phyloP scores from a whole-genome alignment of 441 rosid genomes.

The Omphalea diandra region DNA sequence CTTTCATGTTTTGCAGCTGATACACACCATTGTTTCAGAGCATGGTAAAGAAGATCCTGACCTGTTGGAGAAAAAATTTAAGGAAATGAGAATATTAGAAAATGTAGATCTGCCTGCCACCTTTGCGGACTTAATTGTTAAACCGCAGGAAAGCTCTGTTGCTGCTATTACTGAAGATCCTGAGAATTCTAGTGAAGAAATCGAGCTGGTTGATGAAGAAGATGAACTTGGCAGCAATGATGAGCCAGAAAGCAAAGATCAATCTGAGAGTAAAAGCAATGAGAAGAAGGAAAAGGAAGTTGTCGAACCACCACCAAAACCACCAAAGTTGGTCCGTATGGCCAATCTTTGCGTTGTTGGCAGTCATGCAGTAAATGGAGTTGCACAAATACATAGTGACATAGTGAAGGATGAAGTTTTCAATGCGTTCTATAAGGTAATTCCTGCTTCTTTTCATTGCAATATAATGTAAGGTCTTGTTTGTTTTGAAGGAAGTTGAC shows the following conservation, averaged over 20 bases:
- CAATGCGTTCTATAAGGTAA: slow-evolving; percentile 74
- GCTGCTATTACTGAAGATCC: slow-evolving; percentile 30
- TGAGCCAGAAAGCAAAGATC: slow-evolving; percentile 10
- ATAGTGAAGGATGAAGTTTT: slow-evolving; percentile 89
- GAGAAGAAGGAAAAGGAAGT: slow-evolving; percentile 36
- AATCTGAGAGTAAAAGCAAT: slow-evolving; percentile 20
- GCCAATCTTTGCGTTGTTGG: slow-evolving; percentile 93
- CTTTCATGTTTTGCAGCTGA: slow-evolving; percentile 49
- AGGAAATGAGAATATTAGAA: slow-evolving; percentile 89
- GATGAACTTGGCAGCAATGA: slow-evolving; percentile 12
- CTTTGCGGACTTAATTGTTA: slow-evolving; percentile 59
- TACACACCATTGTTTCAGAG: slow-evolving; percentile 63
- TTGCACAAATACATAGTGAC: slow-evolving; percentile 95
- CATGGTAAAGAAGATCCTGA: slow-evolving; percentile 60
- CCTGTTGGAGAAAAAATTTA: slow-evolving; percentile 61
- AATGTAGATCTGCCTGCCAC: slow-evolving; percentile 79
- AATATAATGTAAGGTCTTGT: slow-evolving; percentile 7
- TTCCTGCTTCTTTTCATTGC: slow-evolving; percentile 7
- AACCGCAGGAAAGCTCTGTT: slow-evolving; percentile 43
- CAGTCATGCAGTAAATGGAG: slow-evolving; percentile 96
- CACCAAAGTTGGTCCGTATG: slow-evolving; percentile 86
- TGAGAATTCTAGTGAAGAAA: slow-evolving; percentile 35
- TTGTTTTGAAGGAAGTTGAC: no score
- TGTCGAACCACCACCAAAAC: slow-evolving; percentile 38
- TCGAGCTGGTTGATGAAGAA: slow-evolving; percentile 19